Percentiles rank a stretch among this genome's conserved stretches.
Conservation (phyloP, 768 basidiomycete species). For the Lactarius sanguifluus region DNA sequence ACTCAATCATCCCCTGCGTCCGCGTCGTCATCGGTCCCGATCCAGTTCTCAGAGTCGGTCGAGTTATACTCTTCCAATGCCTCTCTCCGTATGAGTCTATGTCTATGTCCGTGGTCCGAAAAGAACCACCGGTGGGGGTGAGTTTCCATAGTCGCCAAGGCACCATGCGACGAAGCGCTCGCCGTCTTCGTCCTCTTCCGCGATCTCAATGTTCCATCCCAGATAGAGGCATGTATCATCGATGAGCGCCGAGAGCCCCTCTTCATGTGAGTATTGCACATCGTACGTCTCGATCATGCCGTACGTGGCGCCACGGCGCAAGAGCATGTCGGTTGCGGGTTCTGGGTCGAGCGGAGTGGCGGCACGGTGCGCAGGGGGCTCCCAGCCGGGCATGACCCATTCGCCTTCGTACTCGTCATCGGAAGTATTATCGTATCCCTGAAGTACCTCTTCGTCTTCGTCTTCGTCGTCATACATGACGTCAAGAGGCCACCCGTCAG, state of each 20-base stretch:
- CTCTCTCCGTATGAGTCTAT: slow-evolving; percentile 26
- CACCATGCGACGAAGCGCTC: slow-evolving; percentile 44
- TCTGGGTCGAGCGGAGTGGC: slow-evolving; percentile 39
- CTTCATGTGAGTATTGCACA: slow-evolving; percentile 54
- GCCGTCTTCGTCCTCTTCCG: slow-evolving; percentile 43
- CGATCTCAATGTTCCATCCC: slow-evolving; percentile 66
- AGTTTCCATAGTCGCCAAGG: slow-evolving; percentile 41
- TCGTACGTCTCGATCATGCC: slow-evolving; percentile 57
- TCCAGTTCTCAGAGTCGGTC: slow-evolving; percentile 27
- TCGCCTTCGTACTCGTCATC: slow-evolving; percentile 43
- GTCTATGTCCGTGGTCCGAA: slow-evolving; percentile 30
- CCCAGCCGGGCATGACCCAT: slow-evolving; percentile 55
- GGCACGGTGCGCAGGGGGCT: slow-evolving; percentile 49
- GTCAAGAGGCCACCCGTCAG: slow-evolving; percentile 32
- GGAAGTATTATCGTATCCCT: slow-evolving; percentile 38
- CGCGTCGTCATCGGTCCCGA: slow-evolving; percentile 15
- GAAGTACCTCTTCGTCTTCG: slow-evolving; percentile 30
- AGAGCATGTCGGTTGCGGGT: slow-evolving; percentile 42
- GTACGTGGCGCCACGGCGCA: slow-evolving; percentile 58
- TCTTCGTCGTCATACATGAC: slow-evolving; percentile 34
- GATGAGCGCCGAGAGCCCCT: slow-evolving; percentile 50
- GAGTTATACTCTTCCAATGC: slow-evolving; percentile 18
- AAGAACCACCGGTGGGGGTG: slow-evolving; percentile 46
- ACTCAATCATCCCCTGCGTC: slow-evolving; percentile 11
- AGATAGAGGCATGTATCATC: slow-evolving; percentile 51